Evolutionary conservation across 2,329 filamentous ascomycete species (phyloP).

Genomic region (Ophiostoma australiae): DNA sequence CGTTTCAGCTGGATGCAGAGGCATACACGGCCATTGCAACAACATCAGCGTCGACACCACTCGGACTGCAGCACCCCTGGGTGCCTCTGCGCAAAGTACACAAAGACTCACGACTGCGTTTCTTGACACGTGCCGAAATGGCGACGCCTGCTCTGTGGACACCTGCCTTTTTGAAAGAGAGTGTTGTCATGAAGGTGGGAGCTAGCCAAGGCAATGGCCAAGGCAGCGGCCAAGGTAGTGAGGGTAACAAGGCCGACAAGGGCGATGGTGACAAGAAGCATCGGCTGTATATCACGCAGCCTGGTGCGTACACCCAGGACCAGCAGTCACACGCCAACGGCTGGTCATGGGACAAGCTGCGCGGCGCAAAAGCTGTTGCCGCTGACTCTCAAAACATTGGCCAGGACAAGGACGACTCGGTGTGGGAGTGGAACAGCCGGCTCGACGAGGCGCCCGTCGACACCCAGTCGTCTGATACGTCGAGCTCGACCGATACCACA

Average conservation of each 20-base stretch:
- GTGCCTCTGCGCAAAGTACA: conserved; percentile 73
- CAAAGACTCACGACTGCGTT: conserved; percentile 66
- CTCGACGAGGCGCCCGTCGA: conserved; percentile 48
- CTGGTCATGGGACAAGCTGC: conserved; percentile 69
- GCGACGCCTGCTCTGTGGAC: conserved; percentile 67
- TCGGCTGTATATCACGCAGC: conserved; percentile 70
- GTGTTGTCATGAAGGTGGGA: conserved; percentile 66
- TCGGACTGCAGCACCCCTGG: conserved; percentile 63
- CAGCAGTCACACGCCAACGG: conserved; percentile 46
- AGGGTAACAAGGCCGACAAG: not conserved
- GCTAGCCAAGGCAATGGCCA: conserved; percentile 26
- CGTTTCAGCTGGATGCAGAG: conserved; percentile 54
- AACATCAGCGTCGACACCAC: conserved; percentile 34
- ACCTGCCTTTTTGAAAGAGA: conserved; percentile 62
- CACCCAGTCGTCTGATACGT: not conserved
- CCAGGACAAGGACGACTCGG: not conserved
- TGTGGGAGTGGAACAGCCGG: conserved; percentile 62
- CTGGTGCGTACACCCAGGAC: conserved; percentile 68
- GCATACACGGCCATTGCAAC: conserved; percentile 25
- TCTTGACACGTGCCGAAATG: conserved; percentile 67
- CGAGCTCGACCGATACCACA: conserved; percentile 41
- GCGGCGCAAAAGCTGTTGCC: conserved; percentile 39
- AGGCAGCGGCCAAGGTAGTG: conserved; percentile 37
- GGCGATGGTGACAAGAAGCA: conserved; percentile 34
- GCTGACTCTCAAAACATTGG: not conserved